These are phyloP conservation scores for Funneliformis caledonium DNA, from an alignment of 371 early-diverging fungal species.

Conservation along the genomic window DNA sequence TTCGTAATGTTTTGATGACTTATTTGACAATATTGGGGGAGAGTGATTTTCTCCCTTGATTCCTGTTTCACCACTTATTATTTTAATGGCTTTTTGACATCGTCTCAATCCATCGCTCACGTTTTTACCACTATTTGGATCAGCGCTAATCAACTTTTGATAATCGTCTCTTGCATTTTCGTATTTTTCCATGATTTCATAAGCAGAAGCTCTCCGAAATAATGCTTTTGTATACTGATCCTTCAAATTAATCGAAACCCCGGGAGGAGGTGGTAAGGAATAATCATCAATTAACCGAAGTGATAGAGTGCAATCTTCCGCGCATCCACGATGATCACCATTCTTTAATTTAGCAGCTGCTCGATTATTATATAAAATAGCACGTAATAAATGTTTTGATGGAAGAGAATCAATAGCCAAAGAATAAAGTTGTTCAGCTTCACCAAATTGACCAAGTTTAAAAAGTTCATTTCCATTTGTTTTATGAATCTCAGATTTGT, in stretches of 20 bases:
- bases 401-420: constrained; percentile 67
- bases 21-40: background rate
- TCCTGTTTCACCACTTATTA: constrained; percentile 16
- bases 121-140: constrained; percentile 52
- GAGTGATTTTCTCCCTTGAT: background rate
- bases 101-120: constrained; percentile 68
- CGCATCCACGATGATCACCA: constrained; percentile 78
- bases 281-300: constrained; percentile 54
- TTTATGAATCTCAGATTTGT: constrained; percentile 54
- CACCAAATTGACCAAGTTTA: constrained; percentile 88
- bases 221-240: constrained; percentile 75
- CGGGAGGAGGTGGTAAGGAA: constrained; percentile 42
- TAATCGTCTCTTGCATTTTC: constrained; percentile 75
- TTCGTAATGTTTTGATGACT: constrained; percentile 7
- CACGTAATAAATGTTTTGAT: constrained; percentile 63
- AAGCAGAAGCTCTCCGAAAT: constrained; percentile 78
- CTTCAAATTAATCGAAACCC: constrained; percentile 54
- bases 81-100: constrained; percentile 62
- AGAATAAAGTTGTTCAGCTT: constrained; percentile 78
- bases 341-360: constrained; percentile 83
- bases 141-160: constrained; percentile 54
- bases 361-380: constrained; percentile 84
- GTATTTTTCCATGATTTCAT: constrained; percentile 82
- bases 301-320: constrained; percentile 65
- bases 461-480: constrained; percentile 80